Base-by-base conservation (phyloP, 805 yeast genomes). In the Metschnikowia henanensis region DNA sequence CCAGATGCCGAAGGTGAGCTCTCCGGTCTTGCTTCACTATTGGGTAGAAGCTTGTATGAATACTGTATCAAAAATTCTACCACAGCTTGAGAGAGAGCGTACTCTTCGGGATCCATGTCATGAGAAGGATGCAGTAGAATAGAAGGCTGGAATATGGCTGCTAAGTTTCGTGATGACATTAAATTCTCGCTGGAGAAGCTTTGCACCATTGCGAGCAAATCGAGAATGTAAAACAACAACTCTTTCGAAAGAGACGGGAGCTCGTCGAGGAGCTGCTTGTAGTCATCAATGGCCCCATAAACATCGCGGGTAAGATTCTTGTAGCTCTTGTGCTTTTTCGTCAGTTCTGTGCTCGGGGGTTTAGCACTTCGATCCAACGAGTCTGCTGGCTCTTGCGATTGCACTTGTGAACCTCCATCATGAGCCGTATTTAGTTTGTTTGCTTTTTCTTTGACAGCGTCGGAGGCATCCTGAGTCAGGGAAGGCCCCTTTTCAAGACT, bases 141-240 rank as follows among this genome's bases (percentile, higher is more conserved):
- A n/a, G 96, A 87, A 3, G 99, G 98, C 67, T 94, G 99, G 69
- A 94, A 94, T 45, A 94, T 87, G 2, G 98, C 96, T 1, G 98
- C 96, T 51, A 94, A 70, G 61, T 94, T 94, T 55, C 89, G 79
- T 1, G 96, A 87, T 2, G 97, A 82, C 99, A 94, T 94, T 51
- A 88, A 71, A 61, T 91, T 94, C 47, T 79, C 79, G 38, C 77
- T 79, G 13, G 95, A 76, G 57, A 86, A 83, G 46, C 84, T 80
- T 33, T 90, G 85, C 57, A 94, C 95, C 68, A 90, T 78, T 12
- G 95, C 84, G 46, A 94, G 72, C 51, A 94, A 70, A 63, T 94
- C 99, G 49, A 94, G 67, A 18, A 94, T 78, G 68, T 94, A 94
- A 51, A 90, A 85, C 6, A 94, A 71, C 23, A 94, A 71, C 57